phyloP scores from a whole-genome alignment of 768 basidiomycete species.

The Phanerochaete sordida region DNA sequence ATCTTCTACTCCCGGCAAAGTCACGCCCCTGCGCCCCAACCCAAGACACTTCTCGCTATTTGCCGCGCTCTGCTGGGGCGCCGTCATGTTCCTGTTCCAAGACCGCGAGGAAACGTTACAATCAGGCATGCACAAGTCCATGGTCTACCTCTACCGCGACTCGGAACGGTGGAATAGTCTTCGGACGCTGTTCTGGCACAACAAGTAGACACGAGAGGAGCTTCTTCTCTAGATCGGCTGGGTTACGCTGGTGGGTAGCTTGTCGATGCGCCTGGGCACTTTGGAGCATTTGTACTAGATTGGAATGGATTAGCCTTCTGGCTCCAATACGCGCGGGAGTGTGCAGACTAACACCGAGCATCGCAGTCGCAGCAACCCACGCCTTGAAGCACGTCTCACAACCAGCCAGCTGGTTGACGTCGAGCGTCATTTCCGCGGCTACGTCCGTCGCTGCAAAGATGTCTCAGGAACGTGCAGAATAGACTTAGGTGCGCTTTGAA shows the following conservation, averaged over 20 bases:
- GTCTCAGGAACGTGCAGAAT: background rate
- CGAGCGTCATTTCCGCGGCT: constrained; percentile 59
- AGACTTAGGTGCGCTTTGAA: background rate
- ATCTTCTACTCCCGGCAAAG: constrained; percentile 40
- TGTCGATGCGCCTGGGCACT: constrained; percentile 49
- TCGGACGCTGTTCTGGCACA: constrained; percentile 88
- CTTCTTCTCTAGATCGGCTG: no score
- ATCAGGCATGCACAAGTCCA: constrained; percentile 94
- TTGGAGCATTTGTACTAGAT: constrained; percentile 61
- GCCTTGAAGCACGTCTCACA: constrained; percentile 60
- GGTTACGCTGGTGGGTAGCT: constrained; percentile 26
- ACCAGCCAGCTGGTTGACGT: constrained; percentile 40
- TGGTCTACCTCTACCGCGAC: constrained; percentile 94
- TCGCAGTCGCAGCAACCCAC: constrained; percentile 59
- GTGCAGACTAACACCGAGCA: constrained; percentile 53
- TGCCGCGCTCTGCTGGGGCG: constrained; percentile 88
- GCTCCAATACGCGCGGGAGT: constrained; percentile 5
- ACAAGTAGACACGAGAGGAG: constrained; percentile 65
- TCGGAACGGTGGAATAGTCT: constrained; percentile 84
- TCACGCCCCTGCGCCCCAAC: constrained; percentile 80
- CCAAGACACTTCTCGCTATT: constrained; percentile 81
- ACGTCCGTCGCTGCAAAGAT: constrained; percentile 55
- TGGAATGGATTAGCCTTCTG: background rate
- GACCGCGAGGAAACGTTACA: constrained; percentile 88
- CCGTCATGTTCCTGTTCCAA: constrained; percentile 95